Conservation (phyloP, 2,329 filamentous ascomycete species). For the Phaeosphaeria sp. region DNA sequence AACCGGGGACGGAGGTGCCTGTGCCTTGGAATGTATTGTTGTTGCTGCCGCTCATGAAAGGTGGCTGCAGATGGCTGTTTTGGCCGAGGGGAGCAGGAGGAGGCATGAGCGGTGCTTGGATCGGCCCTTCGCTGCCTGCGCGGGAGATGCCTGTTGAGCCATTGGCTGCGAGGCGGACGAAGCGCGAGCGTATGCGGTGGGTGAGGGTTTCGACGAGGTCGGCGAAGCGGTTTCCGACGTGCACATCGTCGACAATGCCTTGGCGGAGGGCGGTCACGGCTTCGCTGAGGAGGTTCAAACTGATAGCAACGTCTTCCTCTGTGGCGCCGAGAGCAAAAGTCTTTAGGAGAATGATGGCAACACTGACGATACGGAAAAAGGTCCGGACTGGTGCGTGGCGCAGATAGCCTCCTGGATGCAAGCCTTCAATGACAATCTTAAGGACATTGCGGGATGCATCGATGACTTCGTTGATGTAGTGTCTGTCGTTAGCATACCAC, state of each 20-base stretch:
- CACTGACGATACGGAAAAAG: slow-evolving; percentile 85
- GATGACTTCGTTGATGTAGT: slow-evolving; percentile 74
- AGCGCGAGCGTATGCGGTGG: slow-evolving; percentile 74
- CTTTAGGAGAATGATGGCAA: slow-evolving; percentile 83
- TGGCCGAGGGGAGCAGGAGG: slow-evolving; percentile 31
- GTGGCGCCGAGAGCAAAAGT: slow-evolving; percentile 83
- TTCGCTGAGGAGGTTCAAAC: slow-evolving; percentile 75
- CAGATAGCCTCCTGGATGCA: slow-evolving; percentile 76
- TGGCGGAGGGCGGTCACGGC: slow-evolving; percentile 77
- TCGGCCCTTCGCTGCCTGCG: slow-evolving; percentile 34
- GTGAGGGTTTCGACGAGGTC: slow-evolving; percentile 82
- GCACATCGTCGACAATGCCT: slow-evolving; percentile 84
- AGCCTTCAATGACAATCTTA: slow-evolving; percentile 75
- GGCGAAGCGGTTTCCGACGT: slow-evolving; percentile 83
- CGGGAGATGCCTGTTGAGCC: slow-evolving; percentile 52
- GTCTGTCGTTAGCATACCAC: slow-evolving; percentile 65
- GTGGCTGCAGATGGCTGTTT: slow-evolving; percentile 21
- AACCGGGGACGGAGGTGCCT: slow-evolving; percentile 32
- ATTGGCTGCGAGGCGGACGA: slow-evolving; percentile 65
- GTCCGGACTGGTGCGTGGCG: slow-evolving; percentile 84
- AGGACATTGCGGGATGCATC: slow-evolving; percentile 80
- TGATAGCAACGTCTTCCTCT: slow-evolving; percentile 77
- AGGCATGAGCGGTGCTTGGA: slow-evolving; percentile 42
- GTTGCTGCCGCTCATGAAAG: slow-evolving; percentile 14
- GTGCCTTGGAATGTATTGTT: slow-evolving; percentile 21